These are phyloP conservation scores for Pythium monospermum DNA, from an alignment of 352 stramenopile genomes.

Conservation along the genomic window DNA sequence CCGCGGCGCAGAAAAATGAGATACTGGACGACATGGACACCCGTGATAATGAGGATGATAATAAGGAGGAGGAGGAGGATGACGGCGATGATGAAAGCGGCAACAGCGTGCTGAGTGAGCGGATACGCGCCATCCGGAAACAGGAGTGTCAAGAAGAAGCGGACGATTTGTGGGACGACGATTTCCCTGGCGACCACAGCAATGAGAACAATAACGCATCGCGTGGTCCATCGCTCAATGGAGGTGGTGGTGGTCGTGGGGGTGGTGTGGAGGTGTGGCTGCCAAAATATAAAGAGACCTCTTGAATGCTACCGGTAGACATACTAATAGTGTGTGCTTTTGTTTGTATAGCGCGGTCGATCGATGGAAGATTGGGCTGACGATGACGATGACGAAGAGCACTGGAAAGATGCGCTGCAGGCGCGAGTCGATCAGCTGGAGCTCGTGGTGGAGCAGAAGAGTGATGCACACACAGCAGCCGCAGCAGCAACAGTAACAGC, in stretches of 20 bases:
- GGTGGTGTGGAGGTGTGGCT: too few relatives aligned
- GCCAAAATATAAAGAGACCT: too few relatives aligned
- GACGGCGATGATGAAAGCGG: background rate
- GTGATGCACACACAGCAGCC: constrained; percentile 9
- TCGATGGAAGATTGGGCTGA: constrained; percentile 77
- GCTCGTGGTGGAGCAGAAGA: constrained; percentile 44
- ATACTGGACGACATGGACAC: constrained; percentile 1
- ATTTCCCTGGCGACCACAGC: constrained; percentile 15
- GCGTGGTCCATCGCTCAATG: too few relatives aligned
- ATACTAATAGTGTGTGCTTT: background rate
- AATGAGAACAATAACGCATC: constrained; percentile 11
- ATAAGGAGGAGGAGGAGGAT: background rate
- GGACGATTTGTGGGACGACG: constrained; percentile 52
- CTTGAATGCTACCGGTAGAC: too few relatives aligned
- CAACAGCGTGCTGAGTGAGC: background rate
- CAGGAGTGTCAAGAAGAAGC: constrained; percentile 24
- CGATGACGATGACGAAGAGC: constrained; percentile 74
- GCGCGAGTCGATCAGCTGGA: constrained; percentile 72
- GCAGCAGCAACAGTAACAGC: too few relatives aligned
- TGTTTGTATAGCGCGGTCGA: constrained; percentile 27
- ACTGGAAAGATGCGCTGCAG: constrained; percentile 75
- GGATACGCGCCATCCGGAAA: background rate
- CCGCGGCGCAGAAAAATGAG: constrained; percentile 8
- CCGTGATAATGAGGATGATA: constrained; percentile 23
- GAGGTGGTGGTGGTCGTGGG: too few relatives aligned